phyloP scores from a whole-genome alignment of 805 yeast species.

The Nakazawaea anatomiae region DNA sequence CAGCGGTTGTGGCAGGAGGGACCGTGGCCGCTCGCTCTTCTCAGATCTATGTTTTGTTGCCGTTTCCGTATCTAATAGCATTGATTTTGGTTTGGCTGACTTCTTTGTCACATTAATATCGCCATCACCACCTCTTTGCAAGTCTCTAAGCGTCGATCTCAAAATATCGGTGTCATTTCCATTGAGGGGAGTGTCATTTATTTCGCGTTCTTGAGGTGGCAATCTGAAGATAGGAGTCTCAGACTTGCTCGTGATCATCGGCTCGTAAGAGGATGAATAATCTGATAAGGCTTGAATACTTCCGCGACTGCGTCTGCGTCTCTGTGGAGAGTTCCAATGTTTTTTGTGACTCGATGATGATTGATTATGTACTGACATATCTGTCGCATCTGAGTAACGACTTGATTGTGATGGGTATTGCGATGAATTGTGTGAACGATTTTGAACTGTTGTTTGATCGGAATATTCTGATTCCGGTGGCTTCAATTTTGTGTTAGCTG shows the following conservation, averaged over 20 bases:
- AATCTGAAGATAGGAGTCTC: neutral
- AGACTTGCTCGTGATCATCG: neutral
- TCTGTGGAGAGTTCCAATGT: conserved; percentile 38
- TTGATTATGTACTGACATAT: conserved; percentile 19
- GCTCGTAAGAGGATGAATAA: conserved; percentile 5
- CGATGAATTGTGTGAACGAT: conserved; percentile 20
- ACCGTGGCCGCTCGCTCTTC: neutral
- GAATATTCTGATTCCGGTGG: conserved; percentile 3
- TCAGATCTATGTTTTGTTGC: neutral
- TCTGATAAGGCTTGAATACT: conserved; percentile 12
- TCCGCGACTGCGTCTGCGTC: conserved; percentile 23
- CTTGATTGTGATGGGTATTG: conserved; percentile 15
- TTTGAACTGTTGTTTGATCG: conserved; percentile 17
- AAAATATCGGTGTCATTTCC: conserved; percentile 36
- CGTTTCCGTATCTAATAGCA: conserved; percentile 11
- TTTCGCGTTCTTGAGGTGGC: neutral
- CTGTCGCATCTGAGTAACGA: conserved; percentile 21
- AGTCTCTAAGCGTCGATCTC: conserved; percentile 45
- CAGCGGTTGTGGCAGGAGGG: neutral
- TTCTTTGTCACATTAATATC: conserved; percentile 31
- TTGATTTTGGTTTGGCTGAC: conserved; percentile 26
- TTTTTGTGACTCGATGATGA: conserved; percentile 1
- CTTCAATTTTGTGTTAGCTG: conserved; percentile 1
- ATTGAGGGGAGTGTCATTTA: neutral
- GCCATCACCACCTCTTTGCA: conserved; percentile 36